A percentile compares a stretch with the other conserved stretches of the same genome.
phyloP scores from a whole-genome alignment of 2,329 filamentous ascomycete species.

The Metarhizium humberi region DNA sequence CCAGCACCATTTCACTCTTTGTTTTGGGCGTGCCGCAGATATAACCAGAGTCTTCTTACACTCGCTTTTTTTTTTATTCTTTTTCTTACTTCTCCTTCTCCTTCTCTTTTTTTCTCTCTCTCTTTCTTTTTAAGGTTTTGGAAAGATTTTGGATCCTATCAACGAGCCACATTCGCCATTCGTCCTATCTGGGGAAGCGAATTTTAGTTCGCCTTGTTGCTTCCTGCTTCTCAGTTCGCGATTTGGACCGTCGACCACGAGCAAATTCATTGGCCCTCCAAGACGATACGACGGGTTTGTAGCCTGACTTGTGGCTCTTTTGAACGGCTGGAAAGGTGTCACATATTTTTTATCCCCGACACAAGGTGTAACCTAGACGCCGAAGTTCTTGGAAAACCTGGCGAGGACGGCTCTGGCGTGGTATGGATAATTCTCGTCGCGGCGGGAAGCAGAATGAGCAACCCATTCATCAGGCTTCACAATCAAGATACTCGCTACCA shows the following conservation, averaged over 20 bases:
- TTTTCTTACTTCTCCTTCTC: no score
- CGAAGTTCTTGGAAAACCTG: constrained; percentile 34
- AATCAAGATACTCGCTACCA: constrained; percentile 42
- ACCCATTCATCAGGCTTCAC: constrained; percentile 52
- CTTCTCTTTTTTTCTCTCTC: no score
- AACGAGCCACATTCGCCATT: background rate
- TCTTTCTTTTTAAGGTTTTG: background rate
- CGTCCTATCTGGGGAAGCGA: background rate
- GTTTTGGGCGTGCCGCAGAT: background rate
- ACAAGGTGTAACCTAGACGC: constrained; percentile 42
- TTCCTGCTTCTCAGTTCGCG: background rate
- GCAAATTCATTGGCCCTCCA: background rate
- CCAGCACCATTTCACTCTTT: background rate
- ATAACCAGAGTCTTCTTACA: background rate
- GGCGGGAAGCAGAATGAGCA: constrained; percentile 68
- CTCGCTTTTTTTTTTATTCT: background rate
- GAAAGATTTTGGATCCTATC: background rate
- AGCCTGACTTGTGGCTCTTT: background rate
- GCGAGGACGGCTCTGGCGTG: constrained; percentile 35
- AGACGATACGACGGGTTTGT: background rate
- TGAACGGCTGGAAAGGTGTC: background rate
- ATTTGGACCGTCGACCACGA: background rate
- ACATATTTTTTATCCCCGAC: constrained; percentile 15
- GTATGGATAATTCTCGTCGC: constrained; percentile 72
- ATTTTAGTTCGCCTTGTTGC: background rate